Conservation (phyloP, 441 rosid species). For the Cnidoscolus chayamansa region DNA sequence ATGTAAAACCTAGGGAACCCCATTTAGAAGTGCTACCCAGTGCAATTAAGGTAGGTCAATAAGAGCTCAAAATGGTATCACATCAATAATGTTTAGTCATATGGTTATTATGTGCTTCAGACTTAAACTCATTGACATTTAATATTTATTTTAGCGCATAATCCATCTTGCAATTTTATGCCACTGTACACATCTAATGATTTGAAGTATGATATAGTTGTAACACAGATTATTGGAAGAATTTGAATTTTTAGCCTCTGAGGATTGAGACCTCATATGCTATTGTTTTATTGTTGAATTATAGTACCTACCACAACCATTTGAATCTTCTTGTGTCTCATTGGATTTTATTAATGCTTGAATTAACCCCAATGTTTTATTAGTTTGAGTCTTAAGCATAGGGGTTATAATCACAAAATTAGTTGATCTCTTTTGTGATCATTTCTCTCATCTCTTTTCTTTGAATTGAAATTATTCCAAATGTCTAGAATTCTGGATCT, state of each 20-base stretch:
- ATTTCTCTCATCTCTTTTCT: not conserved
- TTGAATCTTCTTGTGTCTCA: not conserved
- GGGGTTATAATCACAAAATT: not conserved
- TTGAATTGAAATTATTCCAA: not conserved
- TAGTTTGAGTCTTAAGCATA: not conserved
- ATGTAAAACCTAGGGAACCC: conserved; percentile 30
- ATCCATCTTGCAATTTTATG: not conserved
- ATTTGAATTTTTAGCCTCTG: not conserved
- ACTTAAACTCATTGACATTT: not conserved
- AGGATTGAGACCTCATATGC: not conserved
- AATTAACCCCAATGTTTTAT: not conserved
- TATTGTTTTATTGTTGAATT: not conserved
- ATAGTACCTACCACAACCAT: not conserved
- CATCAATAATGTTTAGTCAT: not conserved
- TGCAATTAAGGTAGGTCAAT: conserved; percentile 44
- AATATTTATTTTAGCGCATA: not conserved
- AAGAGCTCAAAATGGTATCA: conserved; percentile 4
- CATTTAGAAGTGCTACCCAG: conserved; percentile 30
- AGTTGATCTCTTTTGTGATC: not conserved
- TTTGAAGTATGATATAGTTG: not conserved
- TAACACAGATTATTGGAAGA: not conserved
- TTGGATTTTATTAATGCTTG: not conserved
- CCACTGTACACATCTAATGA: not conserved
- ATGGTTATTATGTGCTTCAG: conserved; percentile 5
- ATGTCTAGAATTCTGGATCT: not conserved